phyloP scores from a whole-genome alignment of 2,329 filamentous ascomycete genomes.

The Aspergillus carbonarius region DNA sequence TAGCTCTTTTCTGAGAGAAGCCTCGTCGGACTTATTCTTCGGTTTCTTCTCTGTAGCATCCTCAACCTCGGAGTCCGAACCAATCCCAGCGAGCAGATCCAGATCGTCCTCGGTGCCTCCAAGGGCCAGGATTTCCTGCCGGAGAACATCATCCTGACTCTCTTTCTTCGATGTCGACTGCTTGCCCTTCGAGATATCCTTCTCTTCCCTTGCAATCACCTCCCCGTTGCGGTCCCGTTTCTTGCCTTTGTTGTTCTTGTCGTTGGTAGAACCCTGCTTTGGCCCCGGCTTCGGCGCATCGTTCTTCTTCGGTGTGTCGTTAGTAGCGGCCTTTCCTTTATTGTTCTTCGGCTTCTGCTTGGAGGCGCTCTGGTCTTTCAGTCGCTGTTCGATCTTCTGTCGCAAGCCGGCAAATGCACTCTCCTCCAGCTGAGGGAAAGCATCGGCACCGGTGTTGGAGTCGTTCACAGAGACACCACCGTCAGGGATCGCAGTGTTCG shows the following conservation, averaged over 20 bases:
- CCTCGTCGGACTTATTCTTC: constrained; percentile 30
- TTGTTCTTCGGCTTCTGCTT: constrained; percentile 34
- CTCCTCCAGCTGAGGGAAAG: constrained; percentile 37
- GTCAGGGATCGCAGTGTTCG: constrained; percentile 19
- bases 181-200: constrained; percentile 22
- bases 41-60: constrained; percentile 21
- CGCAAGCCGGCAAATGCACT: constrained; percentile 43
- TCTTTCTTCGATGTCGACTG: constrained; percentile 20
- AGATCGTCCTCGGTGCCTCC: constrained; percentile 53
- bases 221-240: constrained; percentile 50
- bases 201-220: constrained; percentile 40
- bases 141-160: constrained; percentile 33
- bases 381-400: constrained; percentile 43
- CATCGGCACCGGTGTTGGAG: constrained; percentile 22
- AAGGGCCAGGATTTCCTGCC: constrained; percentile 47
- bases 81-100: constrained; percentile 44
- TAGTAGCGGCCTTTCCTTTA: constrained; percentile 24
- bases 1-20: constrained; percentile 43
- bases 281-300: constrained; percentile 20
- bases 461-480: constrained; percentile 18
- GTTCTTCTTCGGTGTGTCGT: constrained; percentile 23
- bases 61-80: constrained; percentile 50
- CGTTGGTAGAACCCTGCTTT: constrained; percentile 22
- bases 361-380: constrained; percentile 33
- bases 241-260: constrained; percentile 37